Evolutionary conservation across 2,329 filamentous ascomycete genomes (phyloP).

Genomic region (Aspergillus pseudonomiae): DNA sequence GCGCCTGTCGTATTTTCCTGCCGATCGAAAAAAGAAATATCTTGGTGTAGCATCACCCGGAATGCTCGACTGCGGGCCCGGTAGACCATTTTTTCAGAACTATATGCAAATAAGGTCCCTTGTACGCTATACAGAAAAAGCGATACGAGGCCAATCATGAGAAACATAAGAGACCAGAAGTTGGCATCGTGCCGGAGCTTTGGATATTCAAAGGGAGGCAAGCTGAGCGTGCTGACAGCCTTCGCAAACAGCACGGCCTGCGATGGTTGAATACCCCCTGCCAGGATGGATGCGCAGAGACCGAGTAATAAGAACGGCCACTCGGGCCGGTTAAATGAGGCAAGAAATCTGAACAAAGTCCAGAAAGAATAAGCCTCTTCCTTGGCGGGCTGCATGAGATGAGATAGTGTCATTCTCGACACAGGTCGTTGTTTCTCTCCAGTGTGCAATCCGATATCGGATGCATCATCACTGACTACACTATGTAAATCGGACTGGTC

Average conservation of each 20-base stretch:
- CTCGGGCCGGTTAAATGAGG: slow-evolving; percentile 74
- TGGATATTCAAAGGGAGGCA: slow-evolving; percentile 54
- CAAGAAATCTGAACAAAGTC: slow-evolving; percentile 75
- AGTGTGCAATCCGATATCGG: slow-evolving; percentile 13
- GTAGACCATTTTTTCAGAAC: slow-evolving; percentile 80
- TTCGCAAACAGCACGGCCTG: slow-evolving; percentile 83
- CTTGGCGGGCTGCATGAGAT: slow-evolving; percentile 31
- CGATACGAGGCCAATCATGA: slow-evolving; percentile 75
- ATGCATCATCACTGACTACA: slow-evolving; percentile 14
- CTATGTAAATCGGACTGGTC: slow-evolving; percentile 4
- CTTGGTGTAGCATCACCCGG: slow-evolving; percentile 29
- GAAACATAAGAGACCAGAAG: slow-evolving; percentile 85
- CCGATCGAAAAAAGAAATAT: slow-evolving; percentile 34
- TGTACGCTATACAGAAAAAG: slow-evolving; percentile 68
- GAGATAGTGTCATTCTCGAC: slow-evolving; percentile 14
- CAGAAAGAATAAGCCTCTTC: slow-evolving; percentile 55
- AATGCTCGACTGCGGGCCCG: slow-evolving; percentile 68
- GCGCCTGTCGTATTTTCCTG: slow-evolving; percentile 46
- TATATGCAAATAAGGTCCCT: slow-evolving; percentile 74
- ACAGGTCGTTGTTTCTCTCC: background rate
- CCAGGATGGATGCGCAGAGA: slow-evolving; percentile 71
- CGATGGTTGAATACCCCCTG: slow-evolving; percentile 74
- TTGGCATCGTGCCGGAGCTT: slow-evolving; percentile 68
- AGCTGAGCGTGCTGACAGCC: slow-evolving; percentile 70
- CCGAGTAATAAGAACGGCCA: slow-evolving; percentile 71